phyloP scores from a whole-genome alignment of 805 yeast species.

The Barnettozyma wickerhamii region DNA sequence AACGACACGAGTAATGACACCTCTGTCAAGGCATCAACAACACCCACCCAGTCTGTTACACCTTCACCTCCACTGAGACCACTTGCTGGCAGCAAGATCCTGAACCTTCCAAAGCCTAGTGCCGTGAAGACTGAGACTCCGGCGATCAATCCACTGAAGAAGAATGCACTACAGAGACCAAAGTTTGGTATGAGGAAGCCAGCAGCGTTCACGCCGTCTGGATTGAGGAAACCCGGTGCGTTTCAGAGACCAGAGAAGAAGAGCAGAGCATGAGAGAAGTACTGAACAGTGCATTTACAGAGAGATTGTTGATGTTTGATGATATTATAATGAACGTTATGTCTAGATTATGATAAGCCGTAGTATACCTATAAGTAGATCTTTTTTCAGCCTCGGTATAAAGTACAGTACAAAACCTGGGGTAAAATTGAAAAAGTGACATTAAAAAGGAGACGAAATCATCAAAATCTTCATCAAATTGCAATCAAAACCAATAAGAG shows the following conservation, averaged over 20 bases:
- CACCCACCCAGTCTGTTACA: neutral
- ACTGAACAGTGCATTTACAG: no score
- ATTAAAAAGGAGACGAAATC: neutral
- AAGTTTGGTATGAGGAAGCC: conserved; percentile 25
- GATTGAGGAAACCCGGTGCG: conserved; percentile 27
- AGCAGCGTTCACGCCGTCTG: conserved; percentile 16
- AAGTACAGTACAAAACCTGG: no score
- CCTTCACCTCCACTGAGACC: neutral
- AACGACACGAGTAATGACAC: no score
- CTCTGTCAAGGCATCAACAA: neutral
- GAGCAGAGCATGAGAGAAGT: conserved; percentile 18
- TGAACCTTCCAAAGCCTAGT: conserved; percentile 1
- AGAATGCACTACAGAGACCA: conserved; percentile 18
- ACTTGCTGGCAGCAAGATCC: no score
- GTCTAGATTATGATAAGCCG: no score
- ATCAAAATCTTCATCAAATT: neutral
- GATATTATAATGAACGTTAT: no score
- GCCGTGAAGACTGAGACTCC: conserved; percentile 2
- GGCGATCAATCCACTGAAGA: conserved; percentile 5
- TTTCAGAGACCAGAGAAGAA: conserved; percentile 25
- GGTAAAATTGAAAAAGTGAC: no score
- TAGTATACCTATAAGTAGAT: no score
- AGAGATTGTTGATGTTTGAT: no score
- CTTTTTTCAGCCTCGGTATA: no score
- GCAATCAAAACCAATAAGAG: no score